These are phyloP conservation scores for Phytophthora aleatoria DNA, from an alignment of 352 stramenopile species.

Conservation along the genomic window DNA sequence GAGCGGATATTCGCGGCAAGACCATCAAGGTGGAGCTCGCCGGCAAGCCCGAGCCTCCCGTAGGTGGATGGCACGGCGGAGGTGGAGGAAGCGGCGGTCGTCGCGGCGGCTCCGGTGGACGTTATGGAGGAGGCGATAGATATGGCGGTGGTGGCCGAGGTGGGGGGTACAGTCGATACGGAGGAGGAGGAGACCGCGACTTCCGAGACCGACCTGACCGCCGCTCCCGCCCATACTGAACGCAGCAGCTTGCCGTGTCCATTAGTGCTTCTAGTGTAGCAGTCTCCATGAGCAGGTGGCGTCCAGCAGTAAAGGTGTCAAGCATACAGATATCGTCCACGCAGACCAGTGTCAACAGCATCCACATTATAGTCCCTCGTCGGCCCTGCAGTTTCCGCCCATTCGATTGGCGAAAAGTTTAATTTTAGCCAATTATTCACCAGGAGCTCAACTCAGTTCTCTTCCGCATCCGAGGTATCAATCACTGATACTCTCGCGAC, in stretches of 20 bases:
- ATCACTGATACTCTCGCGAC: constrained; percentile 11
- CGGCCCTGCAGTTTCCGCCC: constrained; percentile 3
- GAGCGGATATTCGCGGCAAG: constrained; percentile 75
- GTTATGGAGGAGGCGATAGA: constrained; percentile 48
- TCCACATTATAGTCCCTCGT: too few relatives aligned
- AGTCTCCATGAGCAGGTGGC: constrained; percentile 3
- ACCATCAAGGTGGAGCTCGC: constrained; percentile 87
- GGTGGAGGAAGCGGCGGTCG: constrained; percentile 43
- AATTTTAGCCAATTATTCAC: constrained; percentile 22
- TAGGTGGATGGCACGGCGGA: constrained; percentile 72
- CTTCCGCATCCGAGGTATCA: constrained; percentile 2
- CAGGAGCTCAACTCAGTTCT: constrained; percentile 27
- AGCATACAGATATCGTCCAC: constrained; percentile 1
- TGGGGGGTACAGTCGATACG: constrained; percentile 39
- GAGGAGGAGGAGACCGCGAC: constrained; percentile 39
- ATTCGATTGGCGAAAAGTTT: constrained; percentile 22
- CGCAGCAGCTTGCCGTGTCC: constrained; percentile 9
- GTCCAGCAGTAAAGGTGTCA: constrained; percentile 11
- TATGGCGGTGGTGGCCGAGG: constrained; percentile 40
- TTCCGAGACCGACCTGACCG: constrained; percentile 55
- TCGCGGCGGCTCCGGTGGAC: constrained; percentile 45
- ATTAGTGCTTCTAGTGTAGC: constrained; percentile 28
- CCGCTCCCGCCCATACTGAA: constrained; percentile 70
- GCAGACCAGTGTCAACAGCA: neutral
- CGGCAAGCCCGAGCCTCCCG: constrained; percentile 80